Base-by-base conservation (phyloP, 495 filamentous ascomycete species). In the Penicillium bialowiezense region DNA sequence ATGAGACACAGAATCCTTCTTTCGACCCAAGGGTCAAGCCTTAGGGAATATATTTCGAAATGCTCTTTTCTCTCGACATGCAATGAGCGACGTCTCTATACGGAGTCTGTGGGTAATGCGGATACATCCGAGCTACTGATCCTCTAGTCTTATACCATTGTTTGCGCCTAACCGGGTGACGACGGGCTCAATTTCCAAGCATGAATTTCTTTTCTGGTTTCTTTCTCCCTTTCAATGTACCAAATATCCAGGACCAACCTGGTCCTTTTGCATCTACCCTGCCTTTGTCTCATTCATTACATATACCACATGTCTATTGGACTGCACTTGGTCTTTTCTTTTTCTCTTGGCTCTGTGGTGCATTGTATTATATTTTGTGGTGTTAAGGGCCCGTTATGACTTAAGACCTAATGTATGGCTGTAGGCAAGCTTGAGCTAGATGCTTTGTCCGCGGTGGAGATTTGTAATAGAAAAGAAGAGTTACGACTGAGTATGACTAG, bases 1-100 rank as follows among this genome's bases (percentile, higher is more conserved):
- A 62, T 31, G 56, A 56, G 50, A 62, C 50, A 54, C 56, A 54
- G 44, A 54, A 48, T 41, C 1, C 35, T 26, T 26, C 26, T 40
- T 17, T 33, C 35, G 15, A 48, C 26, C n/a, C 26, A 47, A 26
- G 3, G 23, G 23, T 26, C 23, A 4, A 3, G 3, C 23, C 23
- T 26, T 26, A 8, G 23, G 23, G 23, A n/a, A n/a, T n/a, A n/a
- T n/a, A n/a, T 26, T 4, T 26, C 8, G 23, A 8, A 26, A 26
- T 26, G 8, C 23, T 8, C 23, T 26, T 26, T 26, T 26, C 8
- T 26, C 8, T 8, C 8, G 23, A 26, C 23, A 26, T 26, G 23
- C 4, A 26, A 26, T 26, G 8, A 3, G 23, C 23, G 23, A 48
- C n/a, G 24, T 18, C 45, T 13, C 2, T 48, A 35, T 48, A 48